Evolutionary conservation across 108 stramenopile species (phyloP), one percentile per base, ranked within the genome.

Genomic region (Nitzschia sp.): DNA sequence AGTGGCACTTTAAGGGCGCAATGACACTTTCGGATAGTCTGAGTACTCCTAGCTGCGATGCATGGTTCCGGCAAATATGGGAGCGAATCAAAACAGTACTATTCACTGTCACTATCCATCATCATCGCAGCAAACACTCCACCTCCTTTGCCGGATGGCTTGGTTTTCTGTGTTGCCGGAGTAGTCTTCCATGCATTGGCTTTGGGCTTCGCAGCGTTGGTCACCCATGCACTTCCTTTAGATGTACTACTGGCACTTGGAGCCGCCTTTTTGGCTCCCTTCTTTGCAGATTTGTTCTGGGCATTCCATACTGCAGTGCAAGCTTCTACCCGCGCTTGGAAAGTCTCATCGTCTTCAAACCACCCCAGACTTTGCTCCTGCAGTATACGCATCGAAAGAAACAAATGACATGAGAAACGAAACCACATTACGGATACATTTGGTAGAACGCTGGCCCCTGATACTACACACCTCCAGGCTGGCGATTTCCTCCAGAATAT

Each of bases 121-220:
- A 95, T 92, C 90, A 91, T 91, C 19, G 94, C 94, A 21, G 89
- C 69, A 78, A 95, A 92, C 6, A 90, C 86, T 28, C 85, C 85
- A 53, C 88, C 85, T 21, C 71, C 75, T 34, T 59, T 48, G 38
- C 36, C 35, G 46, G 62, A 71, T 0, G 60, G 6, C 33, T 60
- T 79, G 62, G 72, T 82, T 32, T 42, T 51, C 47, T 56, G 23
- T 62, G 53, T 31, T 64, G 26, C 69, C n/a, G n/a, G n/a, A 67
- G 25, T 54, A 72, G 27, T 46, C 47, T 29, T 65, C 24, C 19
- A 21, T 30, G 54, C 11, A 11, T 29, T 47, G 0, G 56, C 59
- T 46, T 64, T 71, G 51, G 71, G 58, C 24, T 73, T 66, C 9
- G 80, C 77, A 9, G 81, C 79, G 19, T 65, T 69, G 69, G 82